Percentiles rank a stretch among this genome's conserved stretches.
These are phyloP conservation scores for Eimeria acervulina DNA, from an alignment of 169 alveolate genomes.

Conservation along the genomic window DNA sequence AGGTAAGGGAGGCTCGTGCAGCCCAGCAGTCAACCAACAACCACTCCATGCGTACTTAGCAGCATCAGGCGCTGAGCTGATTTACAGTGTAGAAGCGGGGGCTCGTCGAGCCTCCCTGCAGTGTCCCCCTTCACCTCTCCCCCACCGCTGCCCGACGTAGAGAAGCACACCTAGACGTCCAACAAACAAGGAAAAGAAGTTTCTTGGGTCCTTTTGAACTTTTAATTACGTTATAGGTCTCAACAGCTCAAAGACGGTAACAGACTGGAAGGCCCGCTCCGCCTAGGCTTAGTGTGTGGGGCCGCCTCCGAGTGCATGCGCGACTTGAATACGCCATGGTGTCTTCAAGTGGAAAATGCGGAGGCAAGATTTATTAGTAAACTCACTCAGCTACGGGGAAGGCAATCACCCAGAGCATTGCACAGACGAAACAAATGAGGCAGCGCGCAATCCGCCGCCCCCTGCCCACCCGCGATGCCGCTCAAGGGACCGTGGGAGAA, in stretches of 20 bases:
- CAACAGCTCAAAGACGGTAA: not conserved
- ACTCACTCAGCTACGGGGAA: not conserved
- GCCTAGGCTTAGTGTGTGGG: not conserved
- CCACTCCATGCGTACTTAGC: not conserved
- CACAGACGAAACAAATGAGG: not conserved
- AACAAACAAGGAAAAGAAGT: not conserved
- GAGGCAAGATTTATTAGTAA: not conserved
- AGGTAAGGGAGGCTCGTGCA: not conserved
- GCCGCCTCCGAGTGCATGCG: constrained; percentile 36
- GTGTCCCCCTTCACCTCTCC: constrained; percentile 14
- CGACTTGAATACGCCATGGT: not conserved
- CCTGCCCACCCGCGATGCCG: not conserved
- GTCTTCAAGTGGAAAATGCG: not conserved
- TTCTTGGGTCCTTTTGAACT: not conserved
- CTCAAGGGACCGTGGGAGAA: not conserved
- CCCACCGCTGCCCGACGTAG: not conserved
- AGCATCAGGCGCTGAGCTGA: not conserved
- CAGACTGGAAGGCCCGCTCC: not conserved
- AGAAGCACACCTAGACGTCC: not conserved
- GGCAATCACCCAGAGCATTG: not conserved
- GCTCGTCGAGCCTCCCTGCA: not conserved
- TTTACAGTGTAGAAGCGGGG: not conserved
- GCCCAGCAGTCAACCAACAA: not conserved
- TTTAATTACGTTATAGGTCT: not conserved
- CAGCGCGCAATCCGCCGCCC: not conserved